phyloP scores from a whole-genome alignment of 1,284 basidiomycete genomes.

The Apiotrichum mycotoxinovorans region DNA sequence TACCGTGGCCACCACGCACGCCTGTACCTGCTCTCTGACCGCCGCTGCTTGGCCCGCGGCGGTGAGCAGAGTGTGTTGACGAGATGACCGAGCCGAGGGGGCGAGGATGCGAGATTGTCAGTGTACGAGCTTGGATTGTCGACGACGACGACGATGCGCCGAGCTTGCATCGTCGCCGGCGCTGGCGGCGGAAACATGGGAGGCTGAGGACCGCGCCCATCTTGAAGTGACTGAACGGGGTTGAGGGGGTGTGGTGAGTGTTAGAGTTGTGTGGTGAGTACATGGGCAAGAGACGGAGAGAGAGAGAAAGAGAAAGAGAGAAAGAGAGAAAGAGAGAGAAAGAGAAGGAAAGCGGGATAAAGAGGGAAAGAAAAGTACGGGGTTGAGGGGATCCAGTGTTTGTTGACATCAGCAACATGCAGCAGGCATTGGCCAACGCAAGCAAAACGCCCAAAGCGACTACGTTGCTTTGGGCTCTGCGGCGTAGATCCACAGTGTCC shows the following conservation, averaged over 20 bases:
- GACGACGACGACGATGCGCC: neutral
- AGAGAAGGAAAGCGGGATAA: neutral
- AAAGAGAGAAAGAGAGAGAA: neutral
- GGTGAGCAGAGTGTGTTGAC: neutral
- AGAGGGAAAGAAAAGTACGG: neutral
- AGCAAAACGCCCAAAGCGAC: no score
- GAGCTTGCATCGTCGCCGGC: neutral
- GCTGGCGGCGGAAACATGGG: slow-evolving; percentile 5
- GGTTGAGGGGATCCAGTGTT: neutral
- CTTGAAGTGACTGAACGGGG: neutral
- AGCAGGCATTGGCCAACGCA: no score
- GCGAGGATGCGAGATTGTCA: neutral
- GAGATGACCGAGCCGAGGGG: neutral
- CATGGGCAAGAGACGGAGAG: slow-evolving; percentile 1
- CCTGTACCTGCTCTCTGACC: neutral
- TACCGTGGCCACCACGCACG: neutral
- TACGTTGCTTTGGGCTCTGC: no score
- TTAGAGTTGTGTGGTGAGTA: neutral
- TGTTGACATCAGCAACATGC: neutral
- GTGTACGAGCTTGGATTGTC: neutral
- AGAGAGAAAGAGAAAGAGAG: neutral
- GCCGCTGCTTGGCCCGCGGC: neutral
- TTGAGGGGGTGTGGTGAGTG: neutral
- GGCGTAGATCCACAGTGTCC: no score
- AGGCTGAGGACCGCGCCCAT: slow-evolving; percentile 10